Evolutionary conservation across 2,329 filamentous ascomycete species (phyloP).

Genomic region (Rugonectria rugulosa): DNA sequence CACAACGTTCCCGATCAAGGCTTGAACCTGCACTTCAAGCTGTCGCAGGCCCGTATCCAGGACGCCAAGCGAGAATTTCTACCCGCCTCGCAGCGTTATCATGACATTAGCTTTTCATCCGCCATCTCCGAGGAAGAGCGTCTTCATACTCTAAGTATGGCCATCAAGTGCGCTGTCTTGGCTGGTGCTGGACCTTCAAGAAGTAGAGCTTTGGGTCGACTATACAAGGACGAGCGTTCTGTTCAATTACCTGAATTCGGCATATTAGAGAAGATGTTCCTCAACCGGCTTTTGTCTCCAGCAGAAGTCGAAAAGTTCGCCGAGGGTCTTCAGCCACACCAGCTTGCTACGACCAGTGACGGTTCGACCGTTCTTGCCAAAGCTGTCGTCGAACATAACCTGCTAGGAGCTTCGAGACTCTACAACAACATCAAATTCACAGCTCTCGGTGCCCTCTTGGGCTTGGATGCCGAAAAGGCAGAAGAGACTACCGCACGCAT

Average conservation of each 20-base stretch:
- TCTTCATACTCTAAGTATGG: slow-evolving; percentile 82
- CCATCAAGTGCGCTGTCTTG: slow-evolving; percentile 90
- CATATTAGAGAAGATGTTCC: slow-evolving; percentile 97
- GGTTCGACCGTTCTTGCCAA: slow-evolving; percentile 92
- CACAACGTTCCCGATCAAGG: slow-evolving; percentile 77
- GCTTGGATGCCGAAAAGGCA: slow-evolving; percentile 79
- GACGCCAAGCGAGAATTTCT: slow-evolving; percentile 92
- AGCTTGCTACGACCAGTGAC: slow-evolving; percentile 88
- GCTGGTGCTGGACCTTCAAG: slow-evolving; percentile 89
- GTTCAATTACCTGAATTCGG: slow-evolving; percentile 78
- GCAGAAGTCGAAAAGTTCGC: slow-evolving; percentile 90
- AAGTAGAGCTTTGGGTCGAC: slow-evolving; percentile 77
- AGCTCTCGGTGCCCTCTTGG: slow-evolving; percentile 78
- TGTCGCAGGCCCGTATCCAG: slow-evolving; percentile 91
- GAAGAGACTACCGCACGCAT: slow-evolving; percentile 93
- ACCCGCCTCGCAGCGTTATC: slow-evolving; percentile 86
- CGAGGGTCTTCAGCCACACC: slow-evolving; percentile 80
- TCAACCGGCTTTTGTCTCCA: slow-evolving; percentile 82
- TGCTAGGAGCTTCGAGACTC: slow-evolving; percentile 82
- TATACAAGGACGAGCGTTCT: slow-evolving; percentile 94
- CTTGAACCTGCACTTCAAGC: slow-evolving; percentile 83
- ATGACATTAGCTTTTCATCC: slow-evolving; percentile 80
- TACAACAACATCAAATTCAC: slow-evolving; percentile 82
- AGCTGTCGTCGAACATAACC: slow-evolving; percentile 95
- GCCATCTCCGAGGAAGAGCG: slow-evolving; percentile 88